Percentiles rank a stretch among this genome's conserved stretches.
These are phyloP conservation scores for Penicillium glabrum DNA, from an alignment of 2,329 filamentous ascomycete genomes.

Conservation along the genomic window DNA sequence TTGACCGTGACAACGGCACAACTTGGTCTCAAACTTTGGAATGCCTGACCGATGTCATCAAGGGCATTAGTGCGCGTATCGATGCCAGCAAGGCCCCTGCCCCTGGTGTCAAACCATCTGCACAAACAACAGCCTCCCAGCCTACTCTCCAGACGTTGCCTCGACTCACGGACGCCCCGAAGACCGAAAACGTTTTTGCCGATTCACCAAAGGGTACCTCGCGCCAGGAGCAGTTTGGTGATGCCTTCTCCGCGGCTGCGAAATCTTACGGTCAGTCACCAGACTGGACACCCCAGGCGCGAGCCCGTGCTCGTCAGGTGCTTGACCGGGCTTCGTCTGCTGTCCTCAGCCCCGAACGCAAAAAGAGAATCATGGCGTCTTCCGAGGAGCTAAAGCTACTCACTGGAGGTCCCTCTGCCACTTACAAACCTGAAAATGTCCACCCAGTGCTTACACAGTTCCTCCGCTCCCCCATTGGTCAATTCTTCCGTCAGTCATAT, in stretches of 20 bases:
- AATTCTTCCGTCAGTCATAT: conserved; percentile 70
- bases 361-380: conserved; percentile 37
- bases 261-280: conserved; percentile 48
- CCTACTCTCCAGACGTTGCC: conserved; percentile 49
- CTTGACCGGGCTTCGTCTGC: conserved; percentile 41
- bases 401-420: conserved; percentile 26
- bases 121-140: conserved; percentile 45
- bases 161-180: conserved; percentile 50
- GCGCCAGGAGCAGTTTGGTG: conserved; percentile 37
- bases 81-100: conserved; percentile 57
- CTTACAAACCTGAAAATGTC: conserved; percentile 50
- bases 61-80: conserved; percentile 66
- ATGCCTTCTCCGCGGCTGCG: conserved; percentile 45
- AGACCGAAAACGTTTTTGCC: conserved; percentile 50
- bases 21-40: conserved; percentile 78
- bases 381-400: conserved; percentile 40
- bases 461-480: conserved; percentile 58
- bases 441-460: conserved; percentile 50
- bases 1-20: conserved; percentile 75
- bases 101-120: conserved; percentile 29
- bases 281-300: conserved; percentile 44
- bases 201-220: conserved; percentile 38
- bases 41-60: conserved; percentile 68
- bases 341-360: conserved; percentile 41
- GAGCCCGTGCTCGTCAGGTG: conserved; percentile 37